These are phyloP conservation scores for Sungouiozyma ichnusensis DNA, from an alignment of 805 yeast genomes.

Conservation along the genomic window DNA sequence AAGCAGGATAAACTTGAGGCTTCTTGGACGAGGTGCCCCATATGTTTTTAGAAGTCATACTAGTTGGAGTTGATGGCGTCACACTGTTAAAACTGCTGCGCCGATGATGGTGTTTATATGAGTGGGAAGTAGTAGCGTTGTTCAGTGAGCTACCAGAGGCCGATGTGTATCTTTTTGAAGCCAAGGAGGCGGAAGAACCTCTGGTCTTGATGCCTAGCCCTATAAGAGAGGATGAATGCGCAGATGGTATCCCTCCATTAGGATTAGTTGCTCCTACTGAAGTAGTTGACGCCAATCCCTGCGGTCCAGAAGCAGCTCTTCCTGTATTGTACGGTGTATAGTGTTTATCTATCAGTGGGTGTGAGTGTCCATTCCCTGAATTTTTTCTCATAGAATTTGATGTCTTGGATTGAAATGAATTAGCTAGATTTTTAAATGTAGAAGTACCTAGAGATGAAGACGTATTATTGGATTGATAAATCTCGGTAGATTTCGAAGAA, in stretches of 20 bases:
- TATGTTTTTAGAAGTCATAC: constrained; percentile 2
- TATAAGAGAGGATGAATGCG: constrained; percentile 4
- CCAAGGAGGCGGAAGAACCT: constrained; percentile 34
- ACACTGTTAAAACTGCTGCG: constrained; percentile 3
- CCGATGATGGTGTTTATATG: constrained; percentile 4
- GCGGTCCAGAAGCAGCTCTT: constrained; percentile 1
- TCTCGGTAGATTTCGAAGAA: constrained; percentile 4
- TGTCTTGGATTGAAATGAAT: constrained; percentile 31
- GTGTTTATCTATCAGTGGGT: constrained; percentile 17
- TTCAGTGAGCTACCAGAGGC: constrained; percentile 14
- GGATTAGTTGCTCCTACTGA: constrained; percentile 3
- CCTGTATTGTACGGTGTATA: constrained; percentile 2
- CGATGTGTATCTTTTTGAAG: constrained; percentile 30
- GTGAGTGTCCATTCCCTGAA: constrained; percentile 5
- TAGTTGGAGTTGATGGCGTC: constrained; percentile 2
- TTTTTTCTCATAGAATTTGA: constrained; percentile 22
- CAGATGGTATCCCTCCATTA: background rate
- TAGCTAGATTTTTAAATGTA: constrained; percentile 24
- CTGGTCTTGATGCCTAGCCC: constrained; percentile 37
- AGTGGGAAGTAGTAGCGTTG: constrained; percentile 4
- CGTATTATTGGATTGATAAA: constrained; percentile 13
- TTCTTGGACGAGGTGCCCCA: constrained; percentile 22
- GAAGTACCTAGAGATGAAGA: constrained; percentile 29
- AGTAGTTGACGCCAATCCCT: constrained; percentile 3
- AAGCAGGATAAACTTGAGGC: constrained; percentile 82